phyloP scores from a whole-genome alignment of 164 flowering plant genomes.

The Umbellularia californica region DNA sequence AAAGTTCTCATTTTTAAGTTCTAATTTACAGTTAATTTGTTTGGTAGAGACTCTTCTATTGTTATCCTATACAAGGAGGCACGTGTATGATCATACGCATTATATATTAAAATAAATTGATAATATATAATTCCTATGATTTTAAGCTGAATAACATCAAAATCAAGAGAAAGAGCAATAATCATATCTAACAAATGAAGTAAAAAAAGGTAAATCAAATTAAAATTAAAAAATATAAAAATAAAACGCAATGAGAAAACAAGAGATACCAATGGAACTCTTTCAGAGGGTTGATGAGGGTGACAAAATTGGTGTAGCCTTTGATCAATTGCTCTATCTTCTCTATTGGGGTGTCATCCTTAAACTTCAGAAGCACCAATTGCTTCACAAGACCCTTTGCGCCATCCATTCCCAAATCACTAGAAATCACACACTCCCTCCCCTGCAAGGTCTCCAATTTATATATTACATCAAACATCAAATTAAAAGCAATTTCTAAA shows the following conservation, averaged over 20 bases:
- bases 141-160: too few species aligned
- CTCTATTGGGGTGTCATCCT: background rate
- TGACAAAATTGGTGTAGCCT: background rate
- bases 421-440: background rate
- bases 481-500: too few species aligned
- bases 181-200: background rate
- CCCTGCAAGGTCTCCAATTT: background rate
- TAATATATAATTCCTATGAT: too few species aligned
- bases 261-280: background rate
- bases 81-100: too few species aligned
- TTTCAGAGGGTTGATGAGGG: background rate
- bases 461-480: too few species aligned
- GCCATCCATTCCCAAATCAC: background rate
- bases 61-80: too few species aligned
- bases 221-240: too few species aligned
- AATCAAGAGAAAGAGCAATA: too few species aligned
- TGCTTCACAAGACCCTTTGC: background rate
- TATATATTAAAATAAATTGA: too few species aligned
- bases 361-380: background rate
- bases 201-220: background rate
- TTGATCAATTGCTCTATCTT: background rate
- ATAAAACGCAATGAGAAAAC: background rate
- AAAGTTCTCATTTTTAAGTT: too few species aligned
- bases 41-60: too few species aligned
- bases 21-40: too few species aligned